Evolutionary conservation across 495 filamentous ascomycete species (phyloP), one percentile per base, ranked within the genome.

Genomic region (Neurospora sp.): DNA sequence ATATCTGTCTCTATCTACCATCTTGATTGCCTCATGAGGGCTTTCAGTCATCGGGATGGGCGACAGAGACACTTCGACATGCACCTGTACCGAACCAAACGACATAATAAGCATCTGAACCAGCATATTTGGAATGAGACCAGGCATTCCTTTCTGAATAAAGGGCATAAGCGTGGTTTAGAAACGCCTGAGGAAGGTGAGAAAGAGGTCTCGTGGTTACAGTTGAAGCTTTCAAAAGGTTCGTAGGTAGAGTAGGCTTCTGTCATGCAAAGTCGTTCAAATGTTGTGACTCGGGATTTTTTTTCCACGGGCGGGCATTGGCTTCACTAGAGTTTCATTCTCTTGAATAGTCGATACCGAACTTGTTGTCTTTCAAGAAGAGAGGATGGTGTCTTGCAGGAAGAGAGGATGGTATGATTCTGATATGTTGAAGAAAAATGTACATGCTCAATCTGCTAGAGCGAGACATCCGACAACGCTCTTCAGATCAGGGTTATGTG

Each of bases 1-100:
- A n/a, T n/a, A n/a, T n/a, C 3, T 20, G 0, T 9, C 3, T 45
- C 8, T n/a, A 4, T 9, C 0, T 9, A n/a, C 1, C 4, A 20
- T 20, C 18, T 20, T 20, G 1, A 20, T 9, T n/a, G 18, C 42
- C 9, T 44, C 7, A 44, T 44, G 42, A 44, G 7, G 20, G 4
- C 20, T 53, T 53, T 12, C 20, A 0, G 18, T 9, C 42, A 0
- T 0, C 42, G 18, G 1, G 3, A 53, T 53, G n/a, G 9, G 45
- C 4, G 10, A 12, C 3, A 22, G 9, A 22, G 20, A 53, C 20
- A 53, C 45, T 53, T 53, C 3, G 9, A 53, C 0, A 53, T 53
- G 4, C 9, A 53, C 9, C 0, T 53, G n/a, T 22, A 53, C 9
- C 4, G 9, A 53, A 12, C 20, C n/a, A 12, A 53, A 44, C 18